Percentiles rank a stretch among this genome's conserved stretches.
phyloP scores from a whole-genome alignment of 2,329 filamentous ascomycete species.

The Exophiala oligosperma region DNA sequence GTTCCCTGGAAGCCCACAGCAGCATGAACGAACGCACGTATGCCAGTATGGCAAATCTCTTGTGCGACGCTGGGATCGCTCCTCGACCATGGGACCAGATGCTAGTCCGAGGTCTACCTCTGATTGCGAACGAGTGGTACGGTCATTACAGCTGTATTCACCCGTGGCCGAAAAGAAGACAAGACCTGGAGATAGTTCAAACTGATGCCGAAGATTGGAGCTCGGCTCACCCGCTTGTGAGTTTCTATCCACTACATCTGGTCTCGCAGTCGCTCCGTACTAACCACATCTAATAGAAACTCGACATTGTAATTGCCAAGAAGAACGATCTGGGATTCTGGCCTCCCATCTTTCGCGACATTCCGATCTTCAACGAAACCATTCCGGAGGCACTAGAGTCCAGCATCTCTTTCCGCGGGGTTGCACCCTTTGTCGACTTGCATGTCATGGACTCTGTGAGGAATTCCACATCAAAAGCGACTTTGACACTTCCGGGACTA shows the following conservation, averaged over 20 bases:
- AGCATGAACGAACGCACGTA: constrained; percentile 24
- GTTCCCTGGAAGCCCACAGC: not conserved
- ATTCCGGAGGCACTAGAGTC: constrained; percentile 10
- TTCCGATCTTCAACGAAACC: constrained; percentile 23
- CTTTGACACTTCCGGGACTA: constrained; percentile 6
- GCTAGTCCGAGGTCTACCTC: constrained; percentile 8
- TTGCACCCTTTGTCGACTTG: constrained; percentile 26
- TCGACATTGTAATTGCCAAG: constrained; percentile 20
- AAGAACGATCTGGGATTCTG: constrained; percentile 20
- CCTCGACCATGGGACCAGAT: constrained; percentile 24
- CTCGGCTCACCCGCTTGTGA: constrained; percentile 25
- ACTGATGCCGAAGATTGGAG: constrained; percentile 37
- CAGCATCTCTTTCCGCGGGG: constrained; percentile 22
- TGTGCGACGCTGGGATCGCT: constrained; percentile 17
- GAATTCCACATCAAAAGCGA: not conserved
- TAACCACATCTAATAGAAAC: constrained; percentile 11
- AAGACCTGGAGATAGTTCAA: constrained; percentile 34
- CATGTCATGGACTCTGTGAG: not conserved
- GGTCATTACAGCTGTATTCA: constrained; percentile 37
- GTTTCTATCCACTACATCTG: not conserved
- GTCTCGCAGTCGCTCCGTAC: not conserved
- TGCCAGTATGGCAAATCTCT: constrained; percentile 21
- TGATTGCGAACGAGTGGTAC: constrained; percentile 20
- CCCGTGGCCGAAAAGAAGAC: constrained; percentile 32
- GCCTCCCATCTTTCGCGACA: constrained; percentile 24